Evolutionary conservation across 192 early-diverging fungal species (phyloP).

Genomic region (Coemansia sp.): DNA sequence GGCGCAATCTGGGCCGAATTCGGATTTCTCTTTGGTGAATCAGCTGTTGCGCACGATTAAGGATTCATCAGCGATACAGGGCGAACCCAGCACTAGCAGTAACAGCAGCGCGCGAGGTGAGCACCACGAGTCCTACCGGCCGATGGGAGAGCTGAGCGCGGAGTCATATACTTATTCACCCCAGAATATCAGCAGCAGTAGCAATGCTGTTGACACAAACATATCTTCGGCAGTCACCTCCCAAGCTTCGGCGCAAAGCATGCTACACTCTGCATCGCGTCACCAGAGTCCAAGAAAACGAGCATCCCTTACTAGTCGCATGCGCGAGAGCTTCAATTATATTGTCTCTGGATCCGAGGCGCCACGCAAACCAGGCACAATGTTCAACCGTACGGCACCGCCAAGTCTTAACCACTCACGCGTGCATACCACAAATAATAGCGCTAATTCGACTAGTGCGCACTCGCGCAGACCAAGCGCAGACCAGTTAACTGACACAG

Average conservation of each 20-base stretch:
- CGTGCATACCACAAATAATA: constrained; percentile 37
- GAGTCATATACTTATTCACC: background rate
- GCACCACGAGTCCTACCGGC: background rate
- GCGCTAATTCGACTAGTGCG: constrained; percentile 41
- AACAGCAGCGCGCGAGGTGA: background rate
- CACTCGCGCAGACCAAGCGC: constrained; percentile 47
- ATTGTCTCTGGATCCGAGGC: constrained; percentile 43
- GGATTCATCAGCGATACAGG: constrained; percentile 21
- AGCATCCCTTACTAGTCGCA: constrained; percentile 42
- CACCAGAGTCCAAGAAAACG: constrained; percentile 20
- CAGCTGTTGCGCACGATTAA: constrained; percentile 45
- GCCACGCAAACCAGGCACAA: constrained; percentile 15
- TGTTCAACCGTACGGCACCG: constrained; percentile 39
- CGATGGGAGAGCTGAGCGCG: background rate
- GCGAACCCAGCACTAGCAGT: background rate
- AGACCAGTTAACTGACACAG: constrained; percentile 11
- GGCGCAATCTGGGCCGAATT: background rate
- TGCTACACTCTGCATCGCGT: constrained; percentile 9
- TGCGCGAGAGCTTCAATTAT: constrained; percentile 47
- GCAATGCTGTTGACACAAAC: constrained; percentile 1
- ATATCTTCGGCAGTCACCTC: background rate
- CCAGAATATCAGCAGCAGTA: background rate
- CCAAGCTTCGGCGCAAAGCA: constrained; percentile 1
- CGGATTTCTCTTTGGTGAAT: constrained; percentile 28
- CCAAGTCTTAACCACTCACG: constrained; percentile 44